phyloP scores from a whole-genome alignment of 306 rosid species.

The Abrus precatorius region DNA sequence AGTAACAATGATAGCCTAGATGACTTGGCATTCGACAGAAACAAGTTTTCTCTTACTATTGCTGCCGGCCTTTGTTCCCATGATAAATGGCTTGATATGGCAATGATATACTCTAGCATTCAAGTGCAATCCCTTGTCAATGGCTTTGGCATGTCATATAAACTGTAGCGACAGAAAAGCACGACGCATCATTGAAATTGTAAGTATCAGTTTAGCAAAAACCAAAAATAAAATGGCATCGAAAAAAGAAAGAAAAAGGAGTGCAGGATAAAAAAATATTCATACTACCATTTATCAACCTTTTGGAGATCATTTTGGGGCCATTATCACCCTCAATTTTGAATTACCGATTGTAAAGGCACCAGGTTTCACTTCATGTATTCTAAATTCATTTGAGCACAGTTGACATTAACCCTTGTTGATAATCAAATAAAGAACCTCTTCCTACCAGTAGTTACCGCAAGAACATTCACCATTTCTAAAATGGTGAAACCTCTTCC shows the following conservation, averaged over 20 bases:
- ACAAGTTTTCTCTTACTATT: conserved; percentile 22
- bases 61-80: conserved; percentile 19
- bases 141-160: conserved; percentile 13
- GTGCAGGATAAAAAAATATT: not conserved
- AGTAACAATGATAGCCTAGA: conserved; percentile 17
- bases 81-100: conserved; percentile 1
- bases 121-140: conserved; percentile 4
- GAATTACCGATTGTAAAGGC: conserved; percentile 35
- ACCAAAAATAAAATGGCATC: conserved; percentile 20
- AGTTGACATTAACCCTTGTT: conserved; percentile 33
- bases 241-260: not conserved
- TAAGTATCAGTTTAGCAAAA: conserved; percentile 29
- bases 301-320: conserved; percentile 32
- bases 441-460: conserved; percentile 62
- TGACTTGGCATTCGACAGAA: conserved; percentile 18
- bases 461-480: conserved; percentile 65
- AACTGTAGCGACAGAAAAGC: conserved; percentile 17
- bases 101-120: conserved; percentile 15
- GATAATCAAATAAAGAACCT: conserved; percentile 40
- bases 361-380: conserved; percentile 39
- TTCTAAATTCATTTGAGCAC: conserved; percentile 10
- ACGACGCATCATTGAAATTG: conserved; percentile 2
- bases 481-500: conserved; percentile 63
- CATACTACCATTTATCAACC: conserved; percentile 42
- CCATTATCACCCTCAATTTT: conserved; percentile 33